Base-by-base conservation (phyloP, 257 asterid genomes). In the Nicotiana benthamiana region DNA sequence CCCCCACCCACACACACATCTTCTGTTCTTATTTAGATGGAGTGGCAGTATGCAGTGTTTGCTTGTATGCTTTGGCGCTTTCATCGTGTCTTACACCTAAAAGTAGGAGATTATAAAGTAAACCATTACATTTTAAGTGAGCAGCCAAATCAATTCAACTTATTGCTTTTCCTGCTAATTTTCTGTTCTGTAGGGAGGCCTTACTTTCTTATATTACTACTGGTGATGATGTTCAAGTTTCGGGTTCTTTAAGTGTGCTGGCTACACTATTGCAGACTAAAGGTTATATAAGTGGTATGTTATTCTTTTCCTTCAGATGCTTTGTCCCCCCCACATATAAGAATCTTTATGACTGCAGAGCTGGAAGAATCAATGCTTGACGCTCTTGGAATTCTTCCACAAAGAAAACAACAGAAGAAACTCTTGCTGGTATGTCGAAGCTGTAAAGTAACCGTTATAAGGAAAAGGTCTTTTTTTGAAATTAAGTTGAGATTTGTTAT, bases 341-440 rank as follows among this genome's bases (percentile, higher is more conserved):
- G 75, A 78, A 70, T 66, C 51, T 67, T 34, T 83, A 53, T 80
- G 80, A 65, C 70, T 88, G 85, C 93, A 95, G 99, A 95, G 88
- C 87, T 95, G 87, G 97, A 95, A 79, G 99, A 95, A 85, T 90
- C 97, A 59, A 95, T 91, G 89, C 93, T 93, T 82, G 99, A 95
- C 82, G 98, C 98, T 83, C 95, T 95, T 85, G 99, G 99, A 79
- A 91, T 96, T 86, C 97, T 96, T 81, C 99, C 98, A 62, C 97
- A 94, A 82, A 89, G 98, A 77, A 96, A 94, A 87, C 98, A 96
- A 79, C 98, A 92, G 83, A 96, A 96, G 83, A 94, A 92, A 86
- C 91, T 90, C 82, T 90, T 96, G 76, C 87, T 96, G 97, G 99
- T 96, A 93, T 83, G 94, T 80, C 56, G 83, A 80, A 40, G 63